phyloP scores from a whole-genome alignment of 2,329 filamentous ascomycete genomes.

The Monascus ruber region DNA sequence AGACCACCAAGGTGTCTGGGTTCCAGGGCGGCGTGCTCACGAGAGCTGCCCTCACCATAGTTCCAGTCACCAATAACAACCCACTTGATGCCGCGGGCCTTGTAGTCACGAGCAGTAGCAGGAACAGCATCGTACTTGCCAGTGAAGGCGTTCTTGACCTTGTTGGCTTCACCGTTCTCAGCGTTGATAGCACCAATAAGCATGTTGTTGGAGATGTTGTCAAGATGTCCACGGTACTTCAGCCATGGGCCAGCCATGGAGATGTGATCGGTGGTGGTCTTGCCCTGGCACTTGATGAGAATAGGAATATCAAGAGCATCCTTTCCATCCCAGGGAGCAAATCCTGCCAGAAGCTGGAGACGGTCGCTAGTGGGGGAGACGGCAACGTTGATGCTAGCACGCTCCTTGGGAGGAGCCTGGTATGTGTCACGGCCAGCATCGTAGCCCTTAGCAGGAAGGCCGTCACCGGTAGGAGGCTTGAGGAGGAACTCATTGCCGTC shows the following conservation, averaged over 20 bases:
- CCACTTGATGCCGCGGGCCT: slow-evolving; percentile 92
- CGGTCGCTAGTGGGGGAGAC: slow-evolving; percentile 86
- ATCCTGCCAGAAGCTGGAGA: slow-evolving; percentile 82
- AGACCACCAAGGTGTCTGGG: slow-evolving; percentile 93
- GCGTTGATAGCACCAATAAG: slow-evolving; percentile 94
- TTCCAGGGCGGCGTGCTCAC: slow-evolving; percentile 97
- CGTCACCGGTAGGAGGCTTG: slow-evolving; percentile 64
- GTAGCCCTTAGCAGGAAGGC: slow-evolving; percentile 71
- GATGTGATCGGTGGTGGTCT: slow-evolving; percentile 96
- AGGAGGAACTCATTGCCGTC: slow-evolving; percentile 95
- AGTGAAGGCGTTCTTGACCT: slow-evolving; percentile 81
- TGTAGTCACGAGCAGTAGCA: slow-evolving; percentile 93
- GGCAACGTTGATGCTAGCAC: slow-evolving; percentile 59
- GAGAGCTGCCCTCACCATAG: slow-evolving; percentile 94
- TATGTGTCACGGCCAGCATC: slow-evolving; percentile 89
- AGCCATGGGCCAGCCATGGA: slow-evolving; percentile 96
- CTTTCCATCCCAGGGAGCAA: slow-evolving; percentile 83
- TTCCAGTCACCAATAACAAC: slow-evolving; percentile 99
- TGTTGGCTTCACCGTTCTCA: slow-evolving; percentile 95
- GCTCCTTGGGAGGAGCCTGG: slow-evolving; percentile 82
- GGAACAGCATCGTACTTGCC: slow-evolving; percentile 81
- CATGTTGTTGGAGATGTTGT: slow-evolving; percentile 99
- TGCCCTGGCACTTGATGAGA: slow-evolving; percentile 90
- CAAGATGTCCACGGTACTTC: slow-evolving; percentile 96
- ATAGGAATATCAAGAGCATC: slow-evolving; percentile 76